A percentile compares a stretch with the other conserved stretches of the same genome.
These are phyloP conservation scores for Encephalitozoon romaleae DNA, from an alignment of 371 early-diverging fungal species.

Conservation along the genomic window DNA sequence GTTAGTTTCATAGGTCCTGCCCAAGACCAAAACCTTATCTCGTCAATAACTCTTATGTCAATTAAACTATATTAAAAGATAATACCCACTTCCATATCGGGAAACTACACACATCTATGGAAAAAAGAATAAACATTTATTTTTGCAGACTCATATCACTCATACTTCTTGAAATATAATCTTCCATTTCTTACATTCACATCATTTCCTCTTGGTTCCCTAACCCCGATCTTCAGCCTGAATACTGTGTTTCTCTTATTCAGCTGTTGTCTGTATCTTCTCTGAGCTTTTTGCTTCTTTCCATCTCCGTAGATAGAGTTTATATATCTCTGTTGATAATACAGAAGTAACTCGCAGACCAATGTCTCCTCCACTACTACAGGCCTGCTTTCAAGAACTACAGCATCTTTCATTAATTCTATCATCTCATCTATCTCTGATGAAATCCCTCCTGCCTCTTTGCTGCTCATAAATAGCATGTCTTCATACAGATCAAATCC, in stretches of 20 bases:
- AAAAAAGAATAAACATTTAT: slow-evolving; percentile 1
- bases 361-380: background rate
- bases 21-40: background rate
- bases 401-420: background rate
- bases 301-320: background rate
- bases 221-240: slow-evolving; percentile 3
- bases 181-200: background rate
- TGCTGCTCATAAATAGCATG: slow-evolving; percentile 39
- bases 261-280: background rate
- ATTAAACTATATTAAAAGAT: background rate
- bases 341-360: slow-evolving; percentile 17
- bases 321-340: slow-evolving; percentile 10
- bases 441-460: background rate
- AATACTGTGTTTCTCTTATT: slow-evolving; percentile 18
- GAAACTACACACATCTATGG: background rate
- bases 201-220: background rate
- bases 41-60: background rate
- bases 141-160: background rate
- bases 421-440: background rate
- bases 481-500: slow-evolving; percentile 49
- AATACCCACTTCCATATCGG: background rate
- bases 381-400: background rate
- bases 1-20: background rate
- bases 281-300: background rate
- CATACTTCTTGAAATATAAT: background rate